Base-by-base conservation (phyloP, 2,329 filamentous ascomycete species). In the Fusarium keratoplasticum region DNA sequence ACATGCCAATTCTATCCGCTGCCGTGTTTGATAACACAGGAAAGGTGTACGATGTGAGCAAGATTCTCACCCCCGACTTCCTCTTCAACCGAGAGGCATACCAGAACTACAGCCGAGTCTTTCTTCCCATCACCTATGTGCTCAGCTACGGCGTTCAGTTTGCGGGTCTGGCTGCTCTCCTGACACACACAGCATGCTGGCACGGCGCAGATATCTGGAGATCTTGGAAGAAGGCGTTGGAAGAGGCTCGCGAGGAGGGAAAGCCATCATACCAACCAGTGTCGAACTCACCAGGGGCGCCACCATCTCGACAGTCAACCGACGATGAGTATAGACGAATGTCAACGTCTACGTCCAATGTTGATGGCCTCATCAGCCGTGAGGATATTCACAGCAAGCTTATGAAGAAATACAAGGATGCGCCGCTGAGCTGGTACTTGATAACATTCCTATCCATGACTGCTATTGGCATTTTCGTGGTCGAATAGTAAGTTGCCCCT, bases 81-180 rank as follows among this genome's bases (percentile, higher is more conserved):
- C 80, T 95, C 38, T 96, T 97, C 77, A 93, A 97, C 78, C 86
- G 88, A 69, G 88, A 90, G 22, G 93, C 94, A 20, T 97, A 97
- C 82, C 86, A 91, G 57, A 88, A 87, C n/a, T 97, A 97, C 82
- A 96, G 94, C 76, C 90, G 93, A 20, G 93, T 97, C 1, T 97
- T 95, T 74, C 84, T 97, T 10, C 94, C 95, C 2, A 95, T 96
- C 69, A 96, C 95, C 0, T 97, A 96, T 79, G 93, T 95, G 22
- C 87, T 97, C 44, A 95, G 94, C 79, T 97, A 97, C 76, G 94
- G 92, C 4, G 89, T 97, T 27, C 94, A 96, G 78, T 97, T 97
- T 80, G 95, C 95, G 14, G 93, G 93, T 2, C 86, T 97, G 22
- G 92, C 94, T 27, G 93, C 94, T 2, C 86, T 97, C 14, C 84